Percentiles rank a stretch among this genome's conserved stretches.
Evolutionary conservation across 768 basidiomycete genomes (phyloP).

Genomic region (Leucogyrophana mollusca): DNA sequence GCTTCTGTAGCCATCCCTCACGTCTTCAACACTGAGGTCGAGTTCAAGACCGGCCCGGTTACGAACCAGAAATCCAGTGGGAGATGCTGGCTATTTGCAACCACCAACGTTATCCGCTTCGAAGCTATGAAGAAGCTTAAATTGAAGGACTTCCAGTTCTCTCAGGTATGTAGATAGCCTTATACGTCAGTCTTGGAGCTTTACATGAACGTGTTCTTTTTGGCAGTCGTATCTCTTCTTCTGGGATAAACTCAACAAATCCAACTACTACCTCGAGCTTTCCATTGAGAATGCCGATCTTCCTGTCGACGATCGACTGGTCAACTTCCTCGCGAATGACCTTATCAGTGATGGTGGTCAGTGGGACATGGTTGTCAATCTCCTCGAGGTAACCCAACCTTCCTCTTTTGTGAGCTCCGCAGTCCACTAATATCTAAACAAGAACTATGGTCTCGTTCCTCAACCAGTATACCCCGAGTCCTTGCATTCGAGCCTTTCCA

Average conservation of each 20-base stretch:
- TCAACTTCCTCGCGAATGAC: constrained; percentile 70
- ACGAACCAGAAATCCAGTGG: constrained; percentile 89
- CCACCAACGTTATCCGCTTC: constrained; percentile 83
- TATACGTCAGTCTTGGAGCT: constrained; percentile 2
- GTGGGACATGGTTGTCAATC: constrained; percentile 87
- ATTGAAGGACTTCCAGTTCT: constrained; percentile 87
- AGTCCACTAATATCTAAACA: background rate
- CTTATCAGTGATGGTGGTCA: constrained; percentile 92
- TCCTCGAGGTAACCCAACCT: constrained; percentile 47
- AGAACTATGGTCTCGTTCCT: constrained; percentile 87
- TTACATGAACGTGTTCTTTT: constrained; percentile 2
- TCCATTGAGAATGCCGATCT: constrained; percentile 79
- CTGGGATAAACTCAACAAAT: constrained; percentile 94
- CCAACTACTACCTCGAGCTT: constrained; percentile 86
- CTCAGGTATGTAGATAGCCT: constrained; percentile 55
- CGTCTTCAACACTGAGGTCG: constrained; percentile 80
- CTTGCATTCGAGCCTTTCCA: constrained; percentile 72
- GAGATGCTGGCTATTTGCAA: constrained; percentile 94
- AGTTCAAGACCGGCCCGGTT: constrained; percentile 79
- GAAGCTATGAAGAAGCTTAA: constrained; percentile 83
- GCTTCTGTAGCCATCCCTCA: constrained; percentile 64
- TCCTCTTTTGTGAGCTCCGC: background rate
- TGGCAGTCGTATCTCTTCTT: constrained; percentile 86
- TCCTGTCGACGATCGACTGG: constrained; percentile 80
- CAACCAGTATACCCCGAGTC: constrained; percentile 84